A percentile compares a stretch with the other conserved stretches of the same genome.
phyloP scores from a whole-genome alignment of 164 flowering plant species.

The Stephania cephalantha region DNA sequence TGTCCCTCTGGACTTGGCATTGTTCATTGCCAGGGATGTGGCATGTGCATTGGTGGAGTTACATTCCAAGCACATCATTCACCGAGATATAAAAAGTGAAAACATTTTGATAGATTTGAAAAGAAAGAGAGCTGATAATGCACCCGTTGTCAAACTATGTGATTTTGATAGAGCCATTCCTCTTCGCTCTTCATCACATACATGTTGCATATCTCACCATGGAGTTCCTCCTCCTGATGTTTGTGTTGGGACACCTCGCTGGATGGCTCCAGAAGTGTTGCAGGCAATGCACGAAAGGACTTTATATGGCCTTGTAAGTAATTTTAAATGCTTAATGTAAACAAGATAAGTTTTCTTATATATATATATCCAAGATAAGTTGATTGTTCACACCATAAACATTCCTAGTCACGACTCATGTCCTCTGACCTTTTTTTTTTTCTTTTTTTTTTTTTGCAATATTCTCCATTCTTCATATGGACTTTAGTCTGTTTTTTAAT shows the following conservation, averaged over 20 bases:
- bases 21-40: constrained; percentile 70
- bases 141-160: constrained; percentile 80
- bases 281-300: constrained; percentile 51
- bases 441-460: too few relatives aligned
- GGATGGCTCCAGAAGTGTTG: constrained; percentile 99
- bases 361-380: neutral
- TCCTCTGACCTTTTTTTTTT: neutral
- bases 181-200: constrained; percentile 60
- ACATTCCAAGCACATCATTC: constrained; percentile 81
- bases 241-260: constrained; percentile 97
- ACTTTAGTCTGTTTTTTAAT: neutral
- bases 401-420: neutral
- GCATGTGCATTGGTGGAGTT: constrained; percentile 71
- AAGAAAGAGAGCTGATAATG: constrained; percentile 49
- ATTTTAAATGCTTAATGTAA: neutral
- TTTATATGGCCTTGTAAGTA: constrained; percentile 72
- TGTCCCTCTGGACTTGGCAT: constrained; percentile 47
- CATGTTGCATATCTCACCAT: constrained; percentile 79
- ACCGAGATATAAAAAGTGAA: constrained; percentile 92
- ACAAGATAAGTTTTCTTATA: neutral
- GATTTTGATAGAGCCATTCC: constrained; percentile 98
- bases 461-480: neutral
- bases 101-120: constrained; percentile 78
- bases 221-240: constrained; percentile 78
- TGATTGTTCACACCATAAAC: neutral